Percentiles rank a stretch among this genome's conserved stretches.
phyloP scores from a whole-genome alignment of 495 filamentous ascomycete species.

The Margaritispora aquatica region DNA sequence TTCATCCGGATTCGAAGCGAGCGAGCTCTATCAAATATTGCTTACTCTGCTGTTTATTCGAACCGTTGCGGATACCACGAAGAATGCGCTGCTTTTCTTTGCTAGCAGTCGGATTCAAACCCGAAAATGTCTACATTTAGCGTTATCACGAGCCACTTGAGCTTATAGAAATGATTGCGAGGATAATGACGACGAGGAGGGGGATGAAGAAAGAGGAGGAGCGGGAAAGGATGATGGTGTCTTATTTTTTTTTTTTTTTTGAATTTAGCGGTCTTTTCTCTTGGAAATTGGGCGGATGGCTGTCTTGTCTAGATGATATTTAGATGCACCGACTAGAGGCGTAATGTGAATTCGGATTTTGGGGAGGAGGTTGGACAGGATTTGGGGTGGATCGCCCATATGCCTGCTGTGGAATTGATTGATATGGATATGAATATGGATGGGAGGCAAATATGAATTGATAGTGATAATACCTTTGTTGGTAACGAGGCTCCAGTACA shows the following conservation, averaged over 20 bases:
- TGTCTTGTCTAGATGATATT: not conserved
- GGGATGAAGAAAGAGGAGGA: too few relatives aligned
- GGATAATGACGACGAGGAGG: not conserved
- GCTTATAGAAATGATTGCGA: conserved; percentile 18
- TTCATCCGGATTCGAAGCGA: not conserved
- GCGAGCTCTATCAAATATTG: too few relatives aligned
- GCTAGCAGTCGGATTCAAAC: not conserved
- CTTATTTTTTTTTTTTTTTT: too few relatives aligned
- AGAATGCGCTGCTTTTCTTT: conserved; percentile 3
- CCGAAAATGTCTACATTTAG: not conserved
- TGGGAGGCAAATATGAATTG: too few relatives aligned
- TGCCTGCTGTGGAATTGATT: not conserved
- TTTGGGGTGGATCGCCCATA: not conserved
- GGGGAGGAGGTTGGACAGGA: not conserved
- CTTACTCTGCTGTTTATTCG: not conserved
- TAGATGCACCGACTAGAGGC: not conserved
- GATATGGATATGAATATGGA: too few relatives aligned
- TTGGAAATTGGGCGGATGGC: not conserved
- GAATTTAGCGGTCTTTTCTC: not conserved
- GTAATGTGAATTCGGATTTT: not conserved
- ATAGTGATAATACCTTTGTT: too few relatives aligned
- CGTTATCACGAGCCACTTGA: conserved; percentile 7
- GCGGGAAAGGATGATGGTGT: too few relatives aligned
- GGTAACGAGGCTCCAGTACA: too few relatives aligned
- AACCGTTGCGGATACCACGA: conserved; percentile 8